Evolutionary conservation across 148 eudicot genomes (phyloP).

Genomic region (Pouteria glomerata): DNA sequence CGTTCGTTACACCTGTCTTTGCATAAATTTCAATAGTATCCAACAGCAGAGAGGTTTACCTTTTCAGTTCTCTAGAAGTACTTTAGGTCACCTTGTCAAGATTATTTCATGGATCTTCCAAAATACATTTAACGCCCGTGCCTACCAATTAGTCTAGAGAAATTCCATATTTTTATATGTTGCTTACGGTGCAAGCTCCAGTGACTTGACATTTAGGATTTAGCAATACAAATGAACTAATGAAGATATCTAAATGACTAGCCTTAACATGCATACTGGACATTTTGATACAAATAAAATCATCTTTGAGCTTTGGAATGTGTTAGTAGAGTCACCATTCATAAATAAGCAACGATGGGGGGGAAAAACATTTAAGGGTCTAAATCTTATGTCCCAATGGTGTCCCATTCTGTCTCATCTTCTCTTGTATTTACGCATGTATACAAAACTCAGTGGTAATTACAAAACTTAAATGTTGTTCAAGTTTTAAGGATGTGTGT

Average conservation of each 20-base stretch:
- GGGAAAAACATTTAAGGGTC: no score
- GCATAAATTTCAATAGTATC: slow-evolving; percentile 1
- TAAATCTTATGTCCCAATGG: no score
- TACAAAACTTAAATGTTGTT: no score
- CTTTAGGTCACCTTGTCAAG: not conserved
- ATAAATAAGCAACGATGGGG: no score
- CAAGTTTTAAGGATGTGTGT: no score
- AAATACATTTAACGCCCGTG: not conserved
- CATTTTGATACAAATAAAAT: not conserved
- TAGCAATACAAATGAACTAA: not conserved
- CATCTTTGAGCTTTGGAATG: not conserved
- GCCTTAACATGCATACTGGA: not conserved
- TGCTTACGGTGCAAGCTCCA: not conserved
- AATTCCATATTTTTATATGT: no score
- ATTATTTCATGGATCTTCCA: not conserved
- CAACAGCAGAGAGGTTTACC: not conserved
- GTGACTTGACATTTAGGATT: not conserved
- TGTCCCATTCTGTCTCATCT: no score
- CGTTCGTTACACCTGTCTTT: not conserved
- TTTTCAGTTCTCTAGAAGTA: not conserved
- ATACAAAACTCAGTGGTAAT: no score
- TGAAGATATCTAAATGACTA: not conserved
- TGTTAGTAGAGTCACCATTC: not conserved
- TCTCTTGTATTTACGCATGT: no score
- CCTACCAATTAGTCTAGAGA: not conserved